Evolutionary conservation across 139 green algal genomes (phyloP), one percentile per base, ranked within the genome.

Genomic region (Chlorella sp.): DNA sequence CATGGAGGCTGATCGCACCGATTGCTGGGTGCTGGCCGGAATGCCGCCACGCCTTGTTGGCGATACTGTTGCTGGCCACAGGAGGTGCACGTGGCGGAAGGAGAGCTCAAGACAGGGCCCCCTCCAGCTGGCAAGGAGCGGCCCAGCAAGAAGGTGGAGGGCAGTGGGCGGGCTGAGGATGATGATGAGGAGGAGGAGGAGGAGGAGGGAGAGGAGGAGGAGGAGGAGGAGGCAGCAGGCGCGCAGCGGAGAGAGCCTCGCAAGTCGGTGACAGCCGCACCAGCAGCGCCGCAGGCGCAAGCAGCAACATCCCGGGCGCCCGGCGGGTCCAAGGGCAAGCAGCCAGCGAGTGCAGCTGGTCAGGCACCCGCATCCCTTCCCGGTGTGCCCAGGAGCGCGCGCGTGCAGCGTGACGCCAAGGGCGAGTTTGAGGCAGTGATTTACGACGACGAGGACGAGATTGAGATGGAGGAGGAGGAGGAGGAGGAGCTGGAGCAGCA

Each of bases 1-100:
- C n/a, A n/a, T n/a, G n/a, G n/a, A n/a, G n/a, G n/a, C n/a, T n/a
- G n/a, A n/a, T n/a, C n/a, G n/a, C n/a, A n/a, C n/a, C n/a, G n/a
- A n/a, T n/a, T n/a, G n/a, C n/a, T n/a, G n/a, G n/a, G n/a, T n/a
- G n/a, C n/a, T n/a, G n/a, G n/a, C n/a, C n/a, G n/a, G n/a, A n/a
- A n/a, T n/a, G n/a, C n/a, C n/a, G n/a, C n/a, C n/a, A n/a, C n/a
- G n/a, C n/a, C n/a, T n/a, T n/a, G n/a, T n/a, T n/a, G n/a, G 49
- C 50, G 2, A 59, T 17, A 3, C 24, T 24, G 71, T 17, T 27
- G 5, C 35, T n/a, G 51, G 5, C n/a, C 29, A 31, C 72, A 80
- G 75, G 80, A 85, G 69, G 75, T 76, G 49, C 75, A 82, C 55
- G 32, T 82, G 31, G 77, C 67, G 0, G 31, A 70, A 31, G 75